Conservation (phyloP, 768 basidiomycete genomes). For the Vishniacozyma victoriae region DNA sequence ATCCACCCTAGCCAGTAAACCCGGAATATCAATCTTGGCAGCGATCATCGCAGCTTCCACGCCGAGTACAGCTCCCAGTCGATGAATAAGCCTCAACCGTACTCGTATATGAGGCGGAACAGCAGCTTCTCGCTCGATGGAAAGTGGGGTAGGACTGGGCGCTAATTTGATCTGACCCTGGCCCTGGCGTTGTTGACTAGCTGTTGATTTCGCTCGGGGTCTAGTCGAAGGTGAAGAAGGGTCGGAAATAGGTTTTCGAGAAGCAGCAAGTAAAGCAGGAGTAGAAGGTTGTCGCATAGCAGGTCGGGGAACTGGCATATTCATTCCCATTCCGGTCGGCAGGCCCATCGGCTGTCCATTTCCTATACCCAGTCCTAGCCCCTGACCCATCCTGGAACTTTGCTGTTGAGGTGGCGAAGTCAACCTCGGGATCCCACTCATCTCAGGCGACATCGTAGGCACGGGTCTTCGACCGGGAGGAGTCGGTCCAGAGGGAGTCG, state of each 20-base stretch:
- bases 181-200: background rate
- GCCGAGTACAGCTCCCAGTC: constrained; percentile 24
- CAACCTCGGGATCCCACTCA: no score
- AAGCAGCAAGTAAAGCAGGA: constrained; percentile 4
- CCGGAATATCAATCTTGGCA: constrained; percentile 30
- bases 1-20: constrained; percentile 32
- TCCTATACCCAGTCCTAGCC: no score
- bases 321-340: no score
- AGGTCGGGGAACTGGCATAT: no score
- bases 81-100: constrained; percentile 24
- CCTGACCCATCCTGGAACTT: no score
- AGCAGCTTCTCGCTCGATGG: constrained; percentile 14
- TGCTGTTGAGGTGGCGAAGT: no score
- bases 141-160: background rate
- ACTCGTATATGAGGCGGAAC: constrained; percentile 33
- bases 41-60: constrained; percentile 20
- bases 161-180: background rate
- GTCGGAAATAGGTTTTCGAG: background rate
- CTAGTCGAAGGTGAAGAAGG: background rate
- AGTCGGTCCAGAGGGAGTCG: no score
- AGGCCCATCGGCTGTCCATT: no score
- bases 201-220: constrained; percentile 6
- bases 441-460: background rate
- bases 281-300: constrained; percentile 24
- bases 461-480: no score